Base-by-base conservation (phyloP, 768 basidiomycete genomes). In the Amanita polypyramis region DNA sequence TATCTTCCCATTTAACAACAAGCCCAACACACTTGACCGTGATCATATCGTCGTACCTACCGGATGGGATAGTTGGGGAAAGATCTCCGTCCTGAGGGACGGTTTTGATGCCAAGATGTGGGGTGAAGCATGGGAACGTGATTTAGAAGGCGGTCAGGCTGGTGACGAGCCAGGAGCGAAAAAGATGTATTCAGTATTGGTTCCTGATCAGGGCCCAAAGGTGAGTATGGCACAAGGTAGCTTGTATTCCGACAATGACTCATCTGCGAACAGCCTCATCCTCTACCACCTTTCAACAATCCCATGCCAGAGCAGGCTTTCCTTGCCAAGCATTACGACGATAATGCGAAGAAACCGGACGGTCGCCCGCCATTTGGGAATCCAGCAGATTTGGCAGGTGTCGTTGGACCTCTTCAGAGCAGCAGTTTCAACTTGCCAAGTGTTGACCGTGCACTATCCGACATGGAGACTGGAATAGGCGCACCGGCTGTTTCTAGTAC, bases 61-160 rank as follows among this genome's bases (percentile, higher is more conserved):
- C 1, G 96, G 96, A 1, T 99, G 96, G 96, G 96, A 98, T 60
- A 90, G 87, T 55, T 96, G 91, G 88, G 93, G 94, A 0, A 98
- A 97, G 70, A 95, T 97, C 49, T 70, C 75, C 2, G 85, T 97
- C 1, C 66, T 98, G 47, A 69, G 92, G 48, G 96, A 98, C 34
- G 88, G 88, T 0, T 99, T 97, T 56, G 92, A 96, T 45, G 80
- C 87, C 1, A 82, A 79, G 51, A 59, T 69, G 40, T 86, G 83
- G 80, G 85, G 81, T 3, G 84, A 86, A 49, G 84, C 80, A 34
- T 90, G 81, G 83, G 86, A 87, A 53, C 66, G 70, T 33, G 87
- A 91, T 54, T 61, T 91, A 11, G 65, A 66, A 14, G 70, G 65
- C 12, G 74, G 67, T 3, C 62, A 61, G 2, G 67, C 69, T 25